These are phyloP conservation scores for Phytopythium montanum DNA, from an alignment of 352 stramenopile species.

Conservation along the genomic window DNA sequence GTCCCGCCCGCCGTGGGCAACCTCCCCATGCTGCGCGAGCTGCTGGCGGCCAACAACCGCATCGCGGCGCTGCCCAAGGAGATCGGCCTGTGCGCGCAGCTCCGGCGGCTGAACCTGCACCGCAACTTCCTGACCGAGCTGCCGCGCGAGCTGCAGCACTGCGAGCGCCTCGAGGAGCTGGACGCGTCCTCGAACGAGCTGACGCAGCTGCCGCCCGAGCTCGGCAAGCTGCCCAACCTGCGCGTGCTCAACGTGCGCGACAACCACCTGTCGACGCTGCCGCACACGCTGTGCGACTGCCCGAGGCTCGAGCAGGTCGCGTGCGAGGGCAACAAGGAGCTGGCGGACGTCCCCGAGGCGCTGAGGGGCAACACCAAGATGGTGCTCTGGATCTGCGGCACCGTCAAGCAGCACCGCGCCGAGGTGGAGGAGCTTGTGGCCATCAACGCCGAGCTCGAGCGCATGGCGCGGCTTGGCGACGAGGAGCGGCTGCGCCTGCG, in stretches of 20 bases:
- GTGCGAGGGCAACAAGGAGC: slow-evolving; percentile 55
- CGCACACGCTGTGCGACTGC: slow-evolving; percentile 74
- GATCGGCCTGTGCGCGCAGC: slow-evolving; percentile 53
- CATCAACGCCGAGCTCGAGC: slow-evolving; percentile 74
- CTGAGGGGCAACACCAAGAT: slow-evolving; percentile 66
- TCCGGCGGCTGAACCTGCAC: slow-evolving; percentile 63
- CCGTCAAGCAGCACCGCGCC: slow-evolving; percentile 58
- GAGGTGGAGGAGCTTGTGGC: slow-evolving; percentile 67
- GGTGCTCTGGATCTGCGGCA: slow-evolving; percentile 78
- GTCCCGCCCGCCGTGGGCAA: slow-evolving; percentile 56
- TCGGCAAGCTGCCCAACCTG: slow-evolving; percentile 49
- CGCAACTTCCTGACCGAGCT: slow-evolving; percentile 68
- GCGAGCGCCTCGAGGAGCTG: slow-evolving; percentile 63
- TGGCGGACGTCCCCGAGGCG: slow-evolving; percentile 62
- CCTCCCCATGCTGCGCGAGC: slow-evolving; percentile 56
- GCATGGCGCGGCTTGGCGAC: slow-evolving; percentile 63
- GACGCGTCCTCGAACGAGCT: slow-evolving; percentile 69
- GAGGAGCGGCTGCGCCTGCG: slow-evolving; percentile 69
- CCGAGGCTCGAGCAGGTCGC: slow-evolving; percentile 39
- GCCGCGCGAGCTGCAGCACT: slow-evolving; percentile 60
- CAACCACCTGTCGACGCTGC: slow-evolving; percentile 68
- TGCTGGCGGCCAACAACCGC: slow-evolving; percentile 60
- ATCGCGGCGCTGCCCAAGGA: slow-evolving; percentile 47
- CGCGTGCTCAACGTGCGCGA: slow-evolving; percentile 61
- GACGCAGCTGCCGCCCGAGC: slow-evolving; percentile 38